phyloP scores from a whole-genome alignment of 1,139 yeast genomes.

The Yamadazyma pseudoaaseri region DNA sequence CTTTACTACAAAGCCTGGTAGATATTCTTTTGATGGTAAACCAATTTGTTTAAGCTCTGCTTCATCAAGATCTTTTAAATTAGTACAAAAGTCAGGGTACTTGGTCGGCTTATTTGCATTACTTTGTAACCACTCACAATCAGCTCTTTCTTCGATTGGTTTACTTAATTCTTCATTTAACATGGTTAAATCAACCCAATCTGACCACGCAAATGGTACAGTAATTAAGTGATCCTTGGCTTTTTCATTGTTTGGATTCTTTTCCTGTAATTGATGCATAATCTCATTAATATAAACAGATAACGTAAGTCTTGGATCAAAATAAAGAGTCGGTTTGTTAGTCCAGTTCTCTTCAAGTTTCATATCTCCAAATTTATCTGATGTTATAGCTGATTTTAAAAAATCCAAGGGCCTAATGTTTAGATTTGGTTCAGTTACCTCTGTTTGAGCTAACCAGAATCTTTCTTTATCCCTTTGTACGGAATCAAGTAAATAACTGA shows the following conservation, averaged over 20 bases:
- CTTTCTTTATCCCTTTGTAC: constrained; percentile 21
- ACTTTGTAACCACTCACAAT: constrained; percentile 22
- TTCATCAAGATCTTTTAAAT: constrained; percentile 19
- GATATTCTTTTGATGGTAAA: constrained; percentile 16
- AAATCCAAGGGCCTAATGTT: constrained; percentile 21
- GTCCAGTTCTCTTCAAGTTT: constrained; percentile 15
- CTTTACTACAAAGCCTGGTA: constrained; percentile 28
- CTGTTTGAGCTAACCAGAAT: constrained; percentile 30
- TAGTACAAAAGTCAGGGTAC: constrained; percentile 23
- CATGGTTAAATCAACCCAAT: constrained; percentile 28
- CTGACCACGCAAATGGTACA: constrained; percentile 34
- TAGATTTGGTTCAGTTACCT: constrained; percentile 21
- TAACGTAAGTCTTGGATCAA: constrained; percentile 37
- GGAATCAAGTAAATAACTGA: constrained; percentile 21
- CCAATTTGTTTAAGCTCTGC: constrained; percentile 21
- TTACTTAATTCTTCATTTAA: constrained; percentile 19
- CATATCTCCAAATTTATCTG: neutral
- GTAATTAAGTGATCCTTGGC: constrained; percentile 15
- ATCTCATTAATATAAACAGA: constrained; percentile 31
- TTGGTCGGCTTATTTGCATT: constrained; percentile 20
- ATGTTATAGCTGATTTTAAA: constrained; percentile 12
- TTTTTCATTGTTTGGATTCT: constrained; percentile 13
- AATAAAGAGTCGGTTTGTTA: constrained; percentile 21
- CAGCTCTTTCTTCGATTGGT: constrained; percentile 20
- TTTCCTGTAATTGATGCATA: constrained; percentile 12